Conservation (phyloP, 1,284 basidiomycete species). For the Trichosporon asahii region DNA sequence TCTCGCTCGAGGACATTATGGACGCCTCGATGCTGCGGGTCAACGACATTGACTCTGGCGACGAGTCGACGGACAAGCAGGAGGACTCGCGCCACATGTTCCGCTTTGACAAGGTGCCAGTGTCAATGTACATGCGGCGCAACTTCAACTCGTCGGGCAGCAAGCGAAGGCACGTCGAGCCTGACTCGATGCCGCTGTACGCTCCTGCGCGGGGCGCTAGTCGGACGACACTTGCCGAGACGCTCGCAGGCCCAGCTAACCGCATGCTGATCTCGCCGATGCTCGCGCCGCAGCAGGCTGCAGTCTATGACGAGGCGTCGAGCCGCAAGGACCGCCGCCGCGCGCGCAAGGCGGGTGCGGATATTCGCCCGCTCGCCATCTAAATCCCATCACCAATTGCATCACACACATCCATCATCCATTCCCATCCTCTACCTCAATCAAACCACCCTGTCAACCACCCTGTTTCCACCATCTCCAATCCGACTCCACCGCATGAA, state of each 20-base stretch:
- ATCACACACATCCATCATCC: not conserved
- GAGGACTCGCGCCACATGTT: slow-evolving; percentile 36
- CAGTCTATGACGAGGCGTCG: slow-evolving; percentile 17
- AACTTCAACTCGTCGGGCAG: slow-evolving; percentile 29
- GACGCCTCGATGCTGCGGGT: slow-evolving; percentile 34
- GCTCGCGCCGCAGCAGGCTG: slow-evolving; percentile 15
- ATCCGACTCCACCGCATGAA: not conserved
- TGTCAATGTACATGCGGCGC: slow-evolving; percentile 42
- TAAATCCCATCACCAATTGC: slow-evolving; percentile 6
- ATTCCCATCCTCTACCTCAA: not conserved
- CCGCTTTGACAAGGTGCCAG: slow-evolving; percentile 46
- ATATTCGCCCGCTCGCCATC: slow-evolving; percentile 23
- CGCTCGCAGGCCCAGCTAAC: slow-evolving; percentile 20
- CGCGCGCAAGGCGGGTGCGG: slow-evolving; percentile 11
- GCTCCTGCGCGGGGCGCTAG: not conserved
- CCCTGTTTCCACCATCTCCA: not conserved
- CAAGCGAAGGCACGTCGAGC: not conserved
- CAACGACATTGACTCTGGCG: slow-evolving; percentile 27
- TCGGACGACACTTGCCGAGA: slow-evolving; percentile 17
- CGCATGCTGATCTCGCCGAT: slow-evolving; percentile 27
- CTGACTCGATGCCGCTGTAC: not conserved
- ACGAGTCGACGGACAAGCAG: slow-evolving; percentile 18
- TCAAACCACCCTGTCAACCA: not conserved
- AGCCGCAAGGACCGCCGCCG: slow-evolving; percentile 26
- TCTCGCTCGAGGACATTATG: slow-evolving; percentile 48